phyloP scores from a whole-genome alignment of 202 grass and related monocot genomes.

The Zoysia matrella region DNA sequence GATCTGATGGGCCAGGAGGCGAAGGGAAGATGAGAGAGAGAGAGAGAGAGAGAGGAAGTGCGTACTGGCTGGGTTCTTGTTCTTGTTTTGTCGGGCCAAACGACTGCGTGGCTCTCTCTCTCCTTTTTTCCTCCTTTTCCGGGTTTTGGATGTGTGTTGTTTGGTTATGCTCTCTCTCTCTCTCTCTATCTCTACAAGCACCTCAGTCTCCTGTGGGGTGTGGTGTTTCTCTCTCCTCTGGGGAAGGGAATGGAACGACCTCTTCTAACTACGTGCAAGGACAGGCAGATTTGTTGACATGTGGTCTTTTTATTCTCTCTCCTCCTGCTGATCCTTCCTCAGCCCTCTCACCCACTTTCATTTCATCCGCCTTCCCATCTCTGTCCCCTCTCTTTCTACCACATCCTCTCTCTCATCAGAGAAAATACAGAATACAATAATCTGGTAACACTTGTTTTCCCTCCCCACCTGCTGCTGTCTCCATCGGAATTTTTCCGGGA shows the following conservation, averaged over 20 bases:
- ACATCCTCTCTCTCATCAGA: too few relatives aligned
- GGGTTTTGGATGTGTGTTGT: constrained; percentile 41
- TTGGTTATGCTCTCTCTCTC: constrained; percentile 31
- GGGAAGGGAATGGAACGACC: constrained; percentile 59
- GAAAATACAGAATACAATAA: too few relatives aligned
- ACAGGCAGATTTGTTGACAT: constrained; percentile 70
- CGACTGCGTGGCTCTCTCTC: constrained; percentile 25
- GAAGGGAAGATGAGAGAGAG: background rate
- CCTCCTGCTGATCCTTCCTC: constrained; percentile 37
- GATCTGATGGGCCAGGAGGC: constrained; percentile 65
- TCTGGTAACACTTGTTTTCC: constrained; percentile 7
- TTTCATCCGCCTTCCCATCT: background rate
- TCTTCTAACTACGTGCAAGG: constrained; percentile 57
- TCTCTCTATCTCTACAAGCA: background rate
- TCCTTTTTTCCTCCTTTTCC: constrained; percentile 28
- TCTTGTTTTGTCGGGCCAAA: constrained; percentile 46
- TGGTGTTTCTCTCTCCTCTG: constrained; percentile 33
- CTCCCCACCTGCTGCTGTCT: constrained; percentile 28
- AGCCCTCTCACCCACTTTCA: constrained; percentile 34
- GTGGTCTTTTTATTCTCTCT: constrained; percentile 67
- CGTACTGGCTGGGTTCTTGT: constrained; percentile 44
- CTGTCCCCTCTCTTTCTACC: too few relatives aligned
- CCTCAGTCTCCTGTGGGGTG: too few relatives aligned
- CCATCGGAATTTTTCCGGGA: constrained; percentile 30
- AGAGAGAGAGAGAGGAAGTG: background rate